Evolutionary conservation across 306 rosid genomes (phyloP), one percentile per base, ranked within the genome.

Genomic region (Pyrus bretschneideri): DNA sequence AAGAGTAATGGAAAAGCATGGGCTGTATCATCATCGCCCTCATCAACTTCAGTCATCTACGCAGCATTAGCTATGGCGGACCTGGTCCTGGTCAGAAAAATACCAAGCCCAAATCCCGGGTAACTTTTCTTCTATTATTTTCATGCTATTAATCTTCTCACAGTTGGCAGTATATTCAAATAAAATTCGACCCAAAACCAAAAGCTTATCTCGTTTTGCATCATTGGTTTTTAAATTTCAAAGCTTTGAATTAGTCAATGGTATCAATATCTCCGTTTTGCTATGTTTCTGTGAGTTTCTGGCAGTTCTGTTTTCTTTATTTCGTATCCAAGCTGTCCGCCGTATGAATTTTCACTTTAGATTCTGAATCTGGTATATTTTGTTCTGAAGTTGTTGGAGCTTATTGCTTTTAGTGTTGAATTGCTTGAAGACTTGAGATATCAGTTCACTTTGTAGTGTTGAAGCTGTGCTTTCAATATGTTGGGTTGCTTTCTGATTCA

Each of bases 51-150:
- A 2, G 19, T 38, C 64, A 81, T 29, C 67, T 29, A 35, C 52
- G 25, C 84, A 23, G 21, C 81, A 46, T 73, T 82, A 70, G 67
- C 67, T 66, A 70, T 69, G 77, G 62, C 64, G 85, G 85, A 83
- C 88, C 72, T 76, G 81, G 89, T 89, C 29, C 29, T 27, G 31
- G 89, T 30, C 91, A 73, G 77, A 78, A 29, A 40, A 62, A 73
- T 45, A 75, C 76, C 49, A 29, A 61, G 30, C 8, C 31, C 76
- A 14, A 29, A 11, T 17, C 9, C 57, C 17, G 81, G 58, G 74
- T 68, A 42, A 22, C 21, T 40, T 61, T 61, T 61, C 59, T 42
- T 61, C 40, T 10, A 31, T 11, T 42, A 6, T 72, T 46, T 7
- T 14, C 35, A 22, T 38, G 35, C 4, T 18, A 14, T 27, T 17